These are phyloP conservation scores for Salix suchowensis DNA, from an alignment of 345 rosid genomes.

Conservation along the genomic window DNA sequence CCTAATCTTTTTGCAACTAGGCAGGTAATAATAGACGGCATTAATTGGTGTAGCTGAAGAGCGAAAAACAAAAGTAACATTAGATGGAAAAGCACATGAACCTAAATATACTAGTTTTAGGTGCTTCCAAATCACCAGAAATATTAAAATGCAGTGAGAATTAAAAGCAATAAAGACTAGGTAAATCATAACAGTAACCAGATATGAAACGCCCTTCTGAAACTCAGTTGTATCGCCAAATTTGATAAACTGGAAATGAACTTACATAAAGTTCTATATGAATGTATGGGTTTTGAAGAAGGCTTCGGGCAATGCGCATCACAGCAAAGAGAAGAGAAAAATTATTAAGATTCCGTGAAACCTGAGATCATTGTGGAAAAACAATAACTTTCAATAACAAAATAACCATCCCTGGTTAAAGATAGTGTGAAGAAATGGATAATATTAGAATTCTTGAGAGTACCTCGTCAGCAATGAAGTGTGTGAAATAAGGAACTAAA, in stretches of 20 bases:
- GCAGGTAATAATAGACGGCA: constrained; percentile 78
- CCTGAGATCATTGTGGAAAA: constrained; percentile 38
- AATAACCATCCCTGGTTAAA: not conserved
- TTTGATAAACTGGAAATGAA: constrained; percentile 9
- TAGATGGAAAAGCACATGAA: constrained; percentile 1
- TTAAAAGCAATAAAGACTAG: not conserved
- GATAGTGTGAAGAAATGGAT: not conserved
- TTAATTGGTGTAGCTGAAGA: constrained; percentile 76
- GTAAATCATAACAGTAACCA: not conserved
- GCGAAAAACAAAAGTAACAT: not conserved
- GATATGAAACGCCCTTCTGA: not conserved
- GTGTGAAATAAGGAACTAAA: constrained; percentile 60
- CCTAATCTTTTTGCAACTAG: constrained; percentile 69
- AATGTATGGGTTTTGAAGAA: constrained; percentile 70
- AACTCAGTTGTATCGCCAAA: not conserved
- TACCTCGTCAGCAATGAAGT: constrained; percentile 76
- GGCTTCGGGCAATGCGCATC: constrained; percentile 66
- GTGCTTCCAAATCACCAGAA: not conserved
- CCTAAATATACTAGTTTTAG: not conserved
- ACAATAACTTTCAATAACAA: constrained; percentile 12
- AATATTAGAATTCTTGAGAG: not conserved
- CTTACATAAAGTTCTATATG: constrained; percentile 89
- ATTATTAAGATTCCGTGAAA: constrained; percentile 52
- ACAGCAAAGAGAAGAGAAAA: constrained; percentile 52
- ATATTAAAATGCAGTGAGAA: not conserved